Percentiles rank a stretch among this genome's conserved stretches.
Conservation (phyloP, 495 filamentous ascomycete species). For the Tuber borchii region DNA sequence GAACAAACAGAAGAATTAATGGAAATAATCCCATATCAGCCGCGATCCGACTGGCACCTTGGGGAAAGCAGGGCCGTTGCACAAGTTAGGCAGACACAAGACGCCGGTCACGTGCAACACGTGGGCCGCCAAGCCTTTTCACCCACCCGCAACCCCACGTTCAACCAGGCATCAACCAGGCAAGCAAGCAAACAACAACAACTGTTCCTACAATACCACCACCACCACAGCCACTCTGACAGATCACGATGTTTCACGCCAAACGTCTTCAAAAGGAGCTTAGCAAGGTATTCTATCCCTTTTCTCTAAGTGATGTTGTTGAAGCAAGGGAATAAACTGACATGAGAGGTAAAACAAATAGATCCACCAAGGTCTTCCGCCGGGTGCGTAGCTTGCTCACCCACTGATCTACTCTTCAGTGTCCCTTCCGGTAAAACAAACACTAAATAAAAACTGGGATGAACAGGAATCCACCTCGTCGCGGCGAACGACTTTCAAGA, state of each 20-base stretch:
- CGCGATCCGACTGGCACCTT: neutral
- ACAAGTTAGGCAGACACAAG: neutral
- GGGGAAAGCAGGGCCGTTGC: neutral
- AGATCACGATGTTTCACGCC: conserved; percentile 31
- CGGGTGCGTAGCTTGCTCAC: conserved; percentile 33
- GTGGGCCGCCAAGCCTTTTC: neutral
- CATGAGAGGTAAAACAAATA: conserved; percentile 25
- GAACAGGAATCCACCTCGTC: conserved; percentile 66
- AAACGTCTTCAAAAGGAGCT: conserved; percentile 33
- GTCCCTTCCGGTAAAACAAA: conserved; percentile 37
- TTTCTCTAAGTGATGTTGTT: neutral
- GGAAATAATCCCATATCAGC: neutral
- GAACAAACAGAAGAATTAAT: neutral
- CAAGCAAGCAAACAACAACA: neutral
- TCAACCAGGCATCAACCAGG: neutral
- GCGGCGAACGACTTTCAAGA: conserved; percentile 73
- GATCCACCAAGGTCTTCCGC: conserved; percentile 54
- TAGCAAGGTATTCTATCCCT: conserved; percentile 15
- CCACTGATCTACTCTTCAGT: neutral
- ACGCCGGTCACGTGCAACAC: neutral
- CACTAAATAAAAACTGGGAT: conserved; percentile 27
- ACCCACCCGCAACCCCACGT: neutral
- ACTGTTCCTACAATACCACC: neutral
- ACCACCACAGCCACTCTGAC: neutral
- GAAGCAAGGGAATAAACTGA: neutral